Evolutionary conservation across 305 asterid genomes (phyloP).

Genomic region (Fraxinus greggii): DNA sequence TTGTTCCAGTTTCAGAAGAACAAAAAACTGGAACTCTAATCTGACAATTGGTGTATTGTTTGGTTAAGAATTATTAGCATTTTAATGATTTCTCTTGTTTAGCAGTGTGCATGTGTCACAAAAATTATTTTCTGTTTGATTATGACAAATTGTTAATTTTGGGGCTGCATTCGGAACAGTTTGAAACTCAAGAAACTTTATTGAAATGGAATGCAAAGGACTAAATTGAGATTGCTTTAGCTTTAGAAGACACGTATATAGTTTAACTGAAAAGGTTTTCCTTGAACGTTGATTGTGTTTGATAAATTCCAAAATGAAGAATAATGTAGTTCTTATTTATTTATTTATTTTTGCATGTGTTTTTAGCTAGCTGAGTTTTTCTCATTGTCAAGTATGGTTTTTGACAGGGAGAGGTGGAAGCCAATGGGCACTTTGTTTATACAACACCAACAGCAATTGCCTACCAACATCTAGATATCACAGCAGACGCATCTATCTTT

Average conservation of each 20-base stretch:
- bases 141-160: not conserved
- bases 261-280: not conserved
- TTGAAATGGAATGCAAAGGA: not conserved
- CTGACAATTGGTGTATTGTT: not conserved
- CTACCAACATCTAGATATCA: slow-evolving; percentile 37
- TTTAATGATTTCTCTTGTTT: not conserved
- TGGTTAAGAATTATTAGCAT: not conserved
- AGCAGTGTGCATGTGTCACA: not conserved
- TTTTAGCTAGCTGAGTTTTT: not conserved
- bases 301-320: not conserved
- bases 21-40: not conserved
- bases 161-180: not conserved
- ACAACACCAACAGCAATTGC: slow-evolving; percentile 35
- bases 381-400: not conserved
- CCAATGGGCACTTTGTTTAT: slow-evolving; percentile 35
- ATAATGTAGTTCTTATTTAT: not conserved
- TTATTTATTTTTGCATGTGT: not conserved
- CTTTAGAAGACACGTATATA: not conserved
- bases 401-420: slow-evolving; percentile 51
- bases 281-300: not conserved
- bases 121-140: not conserved
- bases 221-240: not conserved
- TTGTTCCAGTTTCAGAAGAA: not conserved
- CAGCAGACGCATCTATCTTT: slow-evolving; percentile 37
- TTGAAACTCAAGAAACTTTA: not conserved